Base-by-base conservation (phyloP, 805 yeast species). In the Kazachstania psychrophila region DNA sequence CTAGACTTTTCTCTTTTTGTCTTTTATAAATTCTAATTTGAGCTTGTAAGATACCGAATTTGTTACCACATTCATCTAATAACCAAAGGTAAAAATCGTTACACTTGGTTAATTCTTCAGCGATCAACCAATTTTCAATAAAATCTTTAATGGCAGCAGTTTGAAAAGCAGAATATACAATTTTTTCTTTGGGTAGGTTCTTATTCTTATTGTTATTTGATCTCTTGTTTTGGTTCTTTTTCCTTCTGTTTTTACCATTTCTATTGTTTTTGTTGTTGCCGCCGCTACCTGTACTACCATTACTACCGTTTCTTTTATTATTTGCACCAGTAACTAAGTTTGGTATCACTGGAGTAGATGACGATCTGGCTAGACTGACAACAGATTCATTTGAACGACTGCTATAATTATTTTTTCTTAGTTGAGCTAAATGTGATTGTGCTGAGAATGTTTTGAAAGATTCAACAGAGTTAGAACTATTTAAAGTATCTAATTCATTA, bases 61-160 rank as follows among this genome's bases (percentile, higher is more conserved):
- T 55, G 23, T 42, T 41, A 20, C 39, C 45, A 22, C 51, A 51
- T 28, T 52, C 50, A 18, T 49, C 45, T 23, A 57, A 37, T 24
- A 56, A 44, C 59, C 61, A 54, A 8, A 43, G 38, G 27, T 60
- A 60, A 37, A 60, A 60, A 15, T 45, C 56, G 34, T 60, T 56
- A 34, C 61, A 54, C 31, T 58, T 59, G 8, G 42, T 43, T 18
- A 58, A 37, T 39, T 60, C 54, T 12, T 44, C 48, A 3, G 42
- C 44, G 10, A 58, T 47, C 11, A 58, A 30, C 64, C 64, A 60
- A 24, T 51, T 48, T 26, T 58, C 52, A 11, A 60, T 46, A 34
- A 60, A 60, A 19, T 51, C 55, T 6, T 45, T 47, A 10, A 50
- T 44, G 17, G 48, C 47, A 17, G 43, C 40, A 12, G 28, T 36